Base-by-base conservation (phyloP, 176 grass and related monocot genomes). In the Luzula sylvatica region DNA sequence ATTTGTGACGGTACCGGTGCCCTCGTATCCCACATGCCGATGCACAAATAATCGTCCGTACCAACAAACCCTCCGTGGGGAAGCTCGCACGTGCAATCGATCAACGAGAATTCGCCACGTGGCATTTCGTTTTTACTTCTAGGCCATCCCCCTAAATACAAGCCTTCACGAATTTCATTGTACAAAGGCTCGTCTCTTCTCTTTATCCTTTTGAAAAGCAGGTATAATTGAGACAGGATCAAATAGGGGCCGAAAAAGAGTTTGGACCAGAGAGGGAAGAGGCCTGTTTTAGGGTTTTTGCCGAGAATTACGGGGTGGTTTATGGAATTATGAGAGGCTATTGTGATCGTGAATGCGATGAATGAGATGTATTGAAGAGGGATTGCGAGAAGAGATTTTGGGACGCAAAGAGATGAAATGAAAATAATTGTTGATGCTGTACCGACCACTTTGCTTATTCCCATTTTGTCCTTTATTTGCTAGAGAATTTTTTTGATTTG, bases 81-180 rank as follows among this genome's bases (percentile, higher is more conserved):
- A 15, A 98, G 52, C 46, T 90, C 92, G 56, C 85, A 86, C 18
- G 85, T 98, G 74, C 85, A 98, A 72, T 90, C 85, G 45, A 98
- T 73, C 15, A 98, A 67, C 46, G 92, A 83, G 1, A 79, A 71
- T 19, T 39, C 57, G 68, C 75, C 85, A 21, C 77, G 67, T 11
- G 92, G 85, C 81, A 98, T 60, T 65, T 90, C 77, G 18, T 70
- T 72, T 29, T 55, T 29, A 26, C 80, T 55, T 70, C 64, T 68
- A 15, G 77, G 77, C 74, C 80, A 95, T 15, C 80, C 84, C 28
- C 89, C 77, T 13, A 77, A 42, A 72, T 76, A 88, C 17, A 88
- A 59, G 4, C 72, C 85, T 65, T 80, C 50, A 16, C 17, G 50
- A 38, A 90, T 86, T 68, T 86, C 75, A 60, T 66, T 69, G 54